Percentiles rank a stretch among this genome's conserved stretches.
Conservation (phyloP, 2,329 filamentous ascomycete genomes). For the Nothophoma quercina region DNA sequence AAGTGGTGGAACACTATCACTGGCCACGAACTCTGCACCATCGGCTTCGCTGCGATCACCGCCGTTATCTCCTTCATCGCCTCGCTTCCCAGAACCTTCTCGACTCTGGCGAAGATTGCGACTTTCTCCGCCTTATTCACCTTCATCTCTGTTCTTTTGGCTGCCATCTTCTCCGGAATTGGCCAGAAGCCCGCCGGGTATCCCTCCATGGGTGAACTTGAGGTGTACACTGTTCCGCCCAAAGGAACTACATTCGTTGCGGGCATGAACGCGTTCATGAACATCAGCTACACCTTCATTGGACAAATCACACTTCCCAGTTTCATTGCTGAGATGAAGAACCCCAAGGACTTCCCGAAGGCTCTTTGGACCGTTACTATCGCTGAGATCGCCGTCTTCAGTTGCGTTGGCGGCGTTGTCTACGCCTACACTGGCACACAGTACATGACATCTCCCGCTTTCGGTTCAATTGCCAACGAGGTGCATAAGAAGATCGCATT, state of each 20-base stretch:
- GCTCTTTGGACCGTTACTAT: slow-evolving; percentile 91
- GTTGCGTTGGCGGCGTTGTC: slow-evolving; percentile 78
- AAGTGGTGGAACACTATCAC: slow-evolving; percentile 93
- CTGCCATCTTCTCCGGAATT: slow-evolving; percentile 80
- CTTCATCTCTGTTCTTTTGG: slow-evolving; percentile 85
- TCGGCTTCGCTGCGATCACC: slow-evolving; percentile 78
- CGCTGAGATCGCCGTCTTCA: slow-evolving; percentile 85
- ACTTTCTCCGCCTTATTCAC: slow-evolving; percentile 85
- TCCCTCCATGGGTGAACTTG: slow-evolving; percentile 63
- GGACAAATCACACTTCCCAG: slow-evolving; percentile 92
- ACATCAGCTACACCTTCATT: slow-evolving; percentile 96
- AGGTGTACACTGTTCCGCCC: slow-evolving; percentile 72
- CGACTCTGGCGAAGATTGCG: slow-evolving; percentile 78
- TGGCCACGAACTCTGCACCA: slow-evolving; percentile 74
- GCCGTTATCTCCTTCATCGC: slow-evolving; percentile 77
- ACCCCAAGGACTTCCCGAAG: slow-evolving; percentile 85
- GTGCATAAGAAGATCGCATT: slow-evolving; percentile 88
- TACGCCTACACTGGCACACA: slow-evolving; percentile 90
- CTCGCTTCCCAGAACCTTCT: slow-evolving; percentile 87
- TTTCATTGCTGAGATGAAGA: slow-evolving; percentile 94
- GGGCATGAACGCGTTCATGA: slow-evolving; percentile 88
- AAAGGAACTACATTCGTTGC: slow-evolving; percentile 79
- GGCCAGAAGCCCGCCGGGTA: slow-evolving; percentile 77
- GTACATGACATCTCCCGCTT: slow-evolving; percentile 87
- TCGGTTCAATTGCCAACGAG: slow-evolving; percentile 78